Evolutionary conservation across 2,329 filamentous ascomycete genomes (phyloP).

Genomic region (Ceratocystis eucalypticola): DNA sequence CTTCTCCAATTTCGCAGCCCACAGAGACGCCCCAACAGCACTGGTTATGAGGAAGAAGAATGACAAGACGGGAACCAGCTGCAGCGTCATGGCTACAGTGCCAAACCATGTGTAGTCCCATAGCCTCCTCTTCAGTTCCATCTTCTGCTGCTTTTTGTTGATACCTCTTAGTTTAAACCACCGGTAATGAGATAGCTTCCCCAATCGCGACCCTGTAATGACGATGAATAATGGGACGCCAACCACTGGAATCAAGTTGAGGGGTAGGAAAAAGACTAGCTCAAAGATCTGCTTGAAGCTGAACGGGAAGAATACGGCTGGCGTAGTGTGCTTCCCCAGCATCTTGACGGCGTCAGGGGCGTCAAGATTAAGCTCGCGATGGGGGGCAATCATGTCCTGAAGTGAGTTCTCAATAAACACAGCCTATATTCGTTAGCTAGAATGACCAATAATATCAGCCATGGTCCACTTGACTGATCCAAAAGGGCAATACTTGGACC

Average conservation of each 20-base stretch:
- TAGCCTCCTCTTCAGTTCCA: constrained; percentile 50
- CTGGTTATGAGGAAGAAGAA: constrained; percentile 90
- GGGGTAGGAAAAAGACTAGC: constrained; percentile 61
- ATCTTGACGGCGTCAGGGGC: constrained; percentile 61
- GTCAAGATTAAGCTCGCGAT: constrained; percentile 52
- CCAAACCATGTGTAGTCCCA: constrained; percentile 94
- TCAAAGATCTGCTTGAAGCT: constrained; percentile 83
- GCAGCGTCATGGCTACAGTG: constrained; percentile 65
- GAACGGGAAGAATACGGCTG: constrained; percentile 75
- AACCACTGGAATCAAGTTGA: constrained; percentile 76
- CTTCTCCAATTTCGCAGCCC: constrained; percentile 67
- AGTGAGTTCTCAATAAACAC: constrained; percentile 64
- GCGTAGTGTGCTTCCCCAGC: constrained; percentile 66
- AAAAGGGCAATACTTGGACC: constrained; percentile 16
- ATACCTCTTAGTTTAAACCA: constrained; percentile 74
- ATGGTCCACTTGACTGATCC: not conserved
- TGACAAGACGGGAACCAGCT: constrained; percentile 80
- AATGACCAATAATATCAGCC: not conserved
- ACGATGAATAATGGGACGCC: constrained; percentile 78
- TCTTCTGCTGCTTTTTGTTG: constrained; percentile 57
- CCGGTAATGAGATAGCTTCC: constrained; percentile 79
- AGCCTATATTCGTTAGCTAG: constrained; percentile 30
- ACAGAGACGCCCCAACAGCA: constrained; percentile 70
- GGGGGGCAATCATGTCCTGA: constrained; percentile 51
- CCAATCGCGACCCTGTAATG: constrained; percentile 73